phyloP scores from a whole-genome alignment of 805 yeast genomes.

The Kluyveromyces wickerhamii region DNA sequence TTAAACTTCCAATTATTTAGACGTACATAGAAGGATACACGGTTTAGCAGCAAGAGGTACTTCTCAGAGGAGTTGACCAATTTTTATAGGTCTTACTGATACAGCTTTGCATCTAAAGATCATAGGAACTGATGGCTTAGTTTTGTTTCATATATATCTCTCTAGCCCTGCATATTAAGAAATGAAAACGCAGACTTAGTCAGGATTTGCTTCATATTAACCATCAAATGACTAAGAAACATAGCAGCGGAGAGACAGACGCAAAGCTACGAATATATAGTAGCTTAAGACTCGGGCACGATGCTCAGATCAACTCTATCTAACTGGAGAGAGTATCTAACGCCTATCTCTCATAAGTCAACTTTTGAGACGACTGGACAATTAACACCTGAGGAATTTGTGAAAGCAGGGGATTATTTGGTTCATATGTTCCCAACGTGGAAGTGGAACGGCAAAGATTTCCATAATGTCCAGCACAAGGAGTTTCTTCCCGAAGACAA shows the following conservation, averaged over 20 bases:
- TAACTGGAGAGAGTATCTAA: conserved; percentile 82
- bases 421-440: conserved; percentile 93
- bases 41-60: no score
- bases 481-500: conserved; percentile 79
- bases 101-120: no score
- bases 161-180: no score
- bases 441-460: conserved; percentile 69
- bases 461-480: conserved; percentile 29
- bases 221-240: no score
- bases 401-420: conserved; percentile 86
- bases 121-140: no score
- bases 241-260: not conserved
- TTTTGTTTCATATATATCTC: no score
- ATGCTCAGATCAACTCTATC: conserved; percentile 71
- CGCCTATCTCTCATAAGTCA: conserved; percentile 84
- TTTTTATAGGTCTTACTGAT: no score
- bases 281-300: not conserved
- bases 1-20: no score
- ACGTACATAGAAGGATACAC: no score
- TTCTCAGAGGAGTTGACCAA: no score
- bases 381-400: conserved; percentile 93
- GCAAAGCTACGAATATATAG: not conserved
- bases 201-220: no score
- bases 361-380: conserved; percentile 84
- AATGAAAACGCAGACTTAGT: no score